Evolutionary conservation across 139 green algal species (phyloP), one percentile per base, ranked within the genome.

Genomic region (Auxenochlorella pyrenoidosa): DNA sequence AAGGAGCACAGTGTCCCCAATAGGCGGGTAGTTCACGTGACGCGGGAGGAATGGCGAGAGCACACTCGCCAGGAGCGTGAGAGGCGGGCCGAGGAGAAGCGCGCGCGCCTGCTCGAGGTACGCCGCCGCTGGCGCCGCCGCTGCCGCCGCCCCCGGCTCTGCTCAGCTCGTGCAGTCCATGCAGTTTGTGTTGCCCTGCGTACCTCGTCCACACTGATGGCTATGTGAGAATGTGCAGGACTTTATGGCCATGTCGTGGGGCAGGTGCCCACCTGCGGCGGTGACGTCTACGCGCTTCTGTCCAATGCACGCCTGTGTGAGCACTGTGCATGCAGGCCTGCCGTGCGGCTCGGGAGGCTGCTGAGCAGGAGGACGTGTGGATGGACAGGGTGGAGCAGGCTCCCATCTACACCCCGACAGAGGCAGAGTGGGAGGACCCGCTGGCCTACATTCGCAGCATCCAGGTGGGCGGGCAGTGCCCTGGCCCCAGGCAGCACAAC

Each of bases 361-460:
- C 79, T 5, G 58, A 75, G 51, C 43, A 71, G 87, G 24, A 85
- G 79, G 47, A 66, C 32, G 70, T n/a, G 2, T 91, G 88, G 88
- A 34, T 91, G 73, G 60, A 78, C 60, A 41, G 16, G 8, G 34
- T 94, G 28, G 80, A 86, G 24, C 66, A 59, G 0, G 92, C 91
- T 5, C 92, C 92, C 18, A 82, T 88, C 0, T 94, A 92, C 41
- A 73, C 60, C 12, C 92, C 92, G 3, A 93, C 86, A 10, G 59
- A 71, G 59, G 88, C 91, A 75, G 86, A 94, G 82, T 94, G 91
- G 58, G 54, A 5, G 8, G 91, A 95, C 65, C 92, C 92, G 0
- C 70, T 95, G 36, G 83, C 83, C 24, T 95, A 93, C 88, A 91
- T 95, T 30, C 85, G 91, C 68, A 91, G 75, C 34, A 93, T 93